These are phyloP conservation scores for Saccharomycopsis sp. DNA, from an alignment of 805 yeast species.

Conservation along the genomic window DNA sequence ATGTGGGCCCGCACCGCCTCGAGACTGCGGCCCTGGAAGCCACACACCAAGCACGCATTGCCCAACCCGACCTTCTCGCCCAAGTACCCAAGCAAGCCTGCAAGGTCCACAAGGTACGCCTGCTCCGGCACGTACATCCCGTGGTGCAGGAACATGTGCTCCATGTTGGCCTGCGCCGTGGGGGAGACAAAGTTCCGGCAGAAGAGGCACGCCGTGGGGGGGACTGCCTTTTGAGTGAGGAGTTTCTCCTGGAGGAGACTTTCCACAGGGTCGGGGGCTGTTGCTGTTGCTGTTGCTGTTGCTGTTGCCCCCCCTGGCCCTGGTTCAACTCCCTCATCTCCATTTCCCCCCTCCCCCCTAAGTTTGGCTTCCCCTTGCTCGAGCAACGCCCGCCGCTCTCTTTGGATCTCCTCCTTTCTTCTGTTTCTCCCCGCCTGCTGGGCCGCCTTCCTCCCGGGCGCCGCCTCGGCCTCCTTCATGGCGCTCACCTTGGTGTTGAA, in stretches of 20 bases:
- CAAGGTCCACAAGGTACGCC: slow-evolving; percentile 56
- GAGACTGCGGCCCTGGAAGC: slow-evolving; percentile 73
- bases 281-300: slow-evolving; percentile 27
- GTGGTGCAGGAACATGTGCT: slow-evolving; percentile 69
- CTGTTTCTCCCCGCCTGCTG: slow-evolving; percentile 35
- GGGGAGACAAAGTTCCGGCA: slow-evolving; percentile 40
- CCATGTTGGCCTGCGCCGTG: slow-evolving; percentile 43
- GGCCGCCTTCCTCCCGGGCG: slow-evolving; percentile 26
- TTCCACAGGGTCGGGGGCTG: slow-evolving; percentile 31
- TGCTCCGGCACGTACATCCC: slow-evolving; percentile 88
- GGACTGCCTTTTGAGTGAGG: slow-evolving; percentile 35
- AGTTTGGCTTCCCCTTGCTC: slow-evolving; percentile 28
- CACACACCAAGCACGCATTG: slow-evolving; percentile 77
- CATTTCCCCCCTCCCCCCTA: slow-evolving; percentile 3
- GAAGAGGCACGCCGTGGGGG: slow-evolving; percentile 45
- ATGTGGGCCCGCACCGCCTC: slow-evolving; percentile 90
- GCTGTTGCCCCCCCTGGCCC: slow-evolving; percentile 12
- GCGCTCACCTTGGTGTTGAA: slow-evolving; percentile 60
- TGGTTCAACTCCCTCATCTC: slow-evolving; percentile 7
- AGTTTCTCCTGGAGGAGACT: slow-evolving; percentile 32
- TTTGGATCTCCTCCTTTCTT: slow-evolving; percentile 35
- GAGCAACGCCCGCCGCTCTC: slow-evolving; percentile 34
- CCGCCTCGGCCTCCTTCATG: slow-evolving; percentile 22
- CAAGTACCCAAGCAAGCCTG: slow-evolving; percentile 68
- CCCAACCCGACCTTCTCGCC: slow-evolving; percentile 91